phyloP scores from a whole-genome alignment of 1,284 basidiomycete genomes.

The Neonothopanus nambi region DNA sequence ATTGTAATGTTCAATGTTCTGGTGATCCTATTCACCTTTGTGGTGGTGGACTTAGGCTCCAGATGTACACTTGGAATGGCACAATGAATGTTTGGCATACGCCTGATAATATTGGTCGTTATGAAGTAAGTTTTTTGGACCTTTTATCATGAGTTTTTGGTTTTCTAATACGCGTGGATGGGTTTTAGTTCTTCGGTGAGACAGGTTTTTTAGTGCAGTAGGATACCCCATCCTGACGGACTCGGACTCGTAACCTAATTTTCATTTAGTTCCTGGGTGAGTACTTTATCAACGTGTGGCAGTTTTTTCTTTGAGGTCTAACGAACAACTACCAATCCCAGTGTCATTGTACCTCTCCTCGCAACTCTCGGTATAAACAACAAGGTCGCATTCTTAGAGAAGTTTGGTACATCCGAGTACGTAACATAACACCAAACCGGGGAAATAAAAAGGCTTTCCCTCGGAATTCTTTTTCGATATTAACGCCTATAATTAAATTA shows the following conservation, averaged over 20 bases:
- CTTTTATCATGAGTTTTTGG: too few relatives aligned
- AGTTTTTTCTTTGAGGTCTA: neutral
- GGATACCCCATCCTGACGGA: neutral
- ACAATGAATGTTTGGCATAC: constrained; percentile 60
- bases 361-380: constrained; percentile 75
- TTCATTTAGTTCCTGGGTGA: constrained; percentile 44
- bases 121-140: constrained; percentile 59
- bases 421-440: too few relatives aligned
- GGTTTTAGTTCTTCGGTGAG: constrained; percentile 60
- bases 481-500: constrained; percentile 22
- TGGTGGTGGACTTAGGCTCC: constrained; percentile 50
- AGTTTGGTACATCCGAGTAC: constrained; percentile 46
- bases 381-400: constrained; percentile 78
- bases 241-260: neutral
- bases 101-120: constrained; percentile 61
- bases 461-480: neutral
- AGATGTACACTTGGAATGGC: constrained; percentile 64
- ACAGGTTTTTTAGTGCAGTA: too few relatives aligned
- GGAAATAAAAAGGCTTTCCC: too few relatives aligned
- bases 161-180: too few relatives aligned
- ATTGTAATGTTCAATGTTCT: constrained; percentile 51
- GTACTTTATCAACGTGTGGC: constrained; percentile 20
- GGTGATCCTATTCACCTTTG: constrained; percentile 69
- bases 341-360: constrained; percentile 69
- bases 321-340: constrained; percentile 37